These are phyloP conservation scores for Penicillium longicatenatum DNA, from an alignment of 495 filamentous ascomycete genomes.

Conservation along the genomic window DNA sequence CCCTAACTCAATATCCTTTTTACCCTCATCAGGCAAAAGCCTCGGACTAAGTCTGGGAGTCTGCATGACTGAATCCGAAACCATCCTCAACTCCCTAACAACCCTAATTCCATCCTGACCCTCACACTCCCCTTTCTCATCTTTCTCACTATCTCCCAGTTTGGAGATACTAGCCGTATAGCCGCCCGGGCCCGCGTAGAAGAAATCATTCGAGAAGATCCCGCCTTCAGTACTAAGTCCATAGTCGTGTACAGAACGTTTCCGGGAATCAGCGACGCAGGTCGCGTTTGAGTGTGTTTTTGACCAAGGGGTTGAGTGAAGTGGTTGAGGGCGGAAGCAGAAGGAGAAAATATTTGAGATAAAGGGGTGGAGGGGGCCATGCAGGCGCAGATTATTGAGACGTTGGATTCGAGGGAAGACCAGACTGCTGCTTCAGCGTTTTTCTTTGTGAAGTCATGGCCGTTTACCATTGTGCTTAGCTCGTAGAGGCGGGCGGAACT, in stretches of 20 bases:
- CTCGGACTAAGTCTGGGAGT: not conserved
- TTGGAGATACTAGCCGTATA: constrained; percentile 35
- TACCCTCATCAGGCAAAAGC: not conserved
- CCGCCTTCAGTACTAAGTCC: constrained; percentile 14
- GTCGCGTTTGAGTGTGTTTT: constrained; percentile 16
- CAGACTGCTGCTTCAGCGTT: constrained; percentile 60
- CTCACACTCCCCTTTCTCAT: constrained; percentile 4
- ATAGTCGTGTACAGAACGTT: constrained; percentile 20
- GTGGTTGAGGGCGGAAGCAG: constrained; percentile 26
- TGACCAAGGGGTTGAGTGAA: constrained; percentile 19
- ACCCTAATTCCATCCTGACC: constrained; percentile 34
- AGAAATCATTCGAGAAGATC: constrained; percentile 25
- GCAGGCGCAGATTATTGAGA: constrained; percentile 80
- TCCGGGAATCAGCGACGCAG: constrained; percentile 14
- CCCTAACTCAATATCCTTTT: constrained; percentile 19
- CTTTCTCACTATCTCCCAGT: constrained; percentile 10
- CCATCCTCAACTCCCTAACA: constrained; percentile 34
- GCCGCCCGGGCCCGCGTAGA: constrained; percentile 15
- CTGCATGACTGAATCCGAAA: constrained; percentile 14
- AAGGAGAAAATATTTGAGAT: constrained; percentile 69
- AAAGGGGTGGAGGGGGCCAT: constrained; percentile 79
- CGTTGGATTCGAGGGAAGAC: constrained; percentile 82
- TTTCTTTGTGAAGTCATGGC: constrained; percentile 29
- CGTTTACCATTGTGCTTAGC: constrained; percentile 20
- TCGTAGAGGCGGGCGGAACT: constrained; percentile 35